Conservation (phyloP, 2,329 filamentous ascomycete genomes). For the Pseudocercospora pini-densiflorae region DNA sequence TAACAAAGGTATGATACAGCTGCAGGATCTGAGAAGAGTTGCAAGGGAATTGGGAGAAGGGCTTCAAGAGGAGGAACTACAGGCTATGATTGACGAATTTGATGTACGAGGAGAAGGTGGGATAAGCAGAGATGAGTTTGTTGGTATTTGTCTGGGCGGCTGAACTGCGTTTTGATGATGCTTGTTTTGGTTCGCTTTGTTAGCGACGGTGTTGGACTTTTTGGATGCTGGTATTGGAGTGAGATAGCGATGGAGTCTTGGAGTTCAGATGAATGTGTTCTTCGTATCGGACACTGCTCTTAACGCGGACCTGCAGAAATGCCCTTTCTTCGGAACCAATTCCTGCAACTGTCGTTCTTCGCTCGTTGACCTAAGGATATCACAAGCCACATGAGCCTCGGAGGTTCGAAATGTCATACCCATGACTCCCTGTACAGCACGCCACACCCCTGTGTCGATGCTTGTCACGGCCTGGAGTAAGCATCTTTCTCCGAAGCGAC, state of each 20-base stretch:
- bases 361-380: not conserved
- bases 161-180: conserved; percentile 14
- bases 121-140: conserved; percentile 67
- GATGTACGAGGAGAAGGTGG: conserved; percentile 91
- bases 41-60: conserved; percentile 91
- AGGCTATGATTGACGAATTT: conserved; percentile 98
- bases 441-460: not conserved
- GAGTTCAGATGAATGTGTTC: not conserved
- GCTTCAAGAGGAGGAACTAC: conserved; percentile 87
- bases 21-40: conserved; percentile 85
- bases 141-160: conserved; percentile 64
- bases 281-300: not conserved
- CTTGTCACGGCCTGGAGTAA: not conserved
- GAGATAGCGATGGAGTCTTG: conserved; percentile 11
- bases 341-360: not conserved
- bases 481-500: not conserved
- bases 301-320: not conserved
- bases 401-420: not conserved
- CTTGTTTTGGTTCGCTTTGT: not conserved
- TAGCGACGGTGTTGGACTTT: conserved; percentile 15
- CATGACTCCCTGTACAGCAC: not conserved
- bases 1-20: conserved; percentile 85
- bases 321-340: not conserved
- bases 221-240: not conserved
- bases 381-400: not conserved